These are phyloP conservation scores for Friedmanniomyces simplex DNA, from an alignment of 495 filamentous ascomycete species.

Conservation along the genomic window DNA sequence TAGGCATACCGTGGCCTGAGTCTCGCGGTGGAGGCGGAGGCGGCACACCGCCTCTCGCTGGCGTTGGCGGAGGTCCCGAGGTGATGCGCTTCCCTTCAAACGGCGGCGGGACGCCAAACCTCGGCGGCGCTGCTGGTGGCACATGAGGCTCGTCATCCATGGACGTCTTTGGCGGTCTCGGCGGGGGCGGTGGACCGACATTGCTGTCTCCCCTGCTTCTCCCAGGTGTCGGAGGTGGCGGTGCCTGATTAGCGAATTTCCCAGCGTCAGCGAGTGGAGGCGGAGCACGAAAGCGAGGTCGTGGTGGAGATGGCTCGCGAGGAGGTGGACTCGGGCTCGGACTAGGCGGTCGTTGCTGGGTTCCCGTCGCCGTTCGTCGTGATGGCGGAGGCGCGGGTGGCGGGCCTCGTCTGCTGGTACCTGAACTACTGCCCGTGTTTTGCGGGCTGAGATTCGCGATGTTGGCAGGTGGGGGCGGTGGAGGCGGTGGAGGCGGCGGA, in stretches of 20 bases:
- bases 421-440: constrained; percentile 45
- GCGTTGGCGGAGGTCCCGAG: constrained; percentile 61
- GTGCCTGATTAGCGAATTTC: constrained; percentile 25
- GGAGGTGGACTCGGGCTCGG: constrained; percentile 39
- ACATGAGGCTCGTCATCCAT: constrained; percentile 48
- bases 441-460: constrained; percentile 52
- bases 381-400: constrained; percentile 80
- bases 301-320: constrained; percentile 40
- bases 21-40: constrained; percentile 35
- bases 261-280: constrained; percentile 25
- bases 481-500: constrained; percentile 51
- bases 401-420: constrained; percentile 52
- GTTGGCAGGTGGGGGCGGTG: constrained; percentile 43
- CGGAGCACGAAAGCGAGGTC: constrained; percentile 21
- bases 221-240: constrained; percentile 35
- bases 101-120: constrained; percentile 71
- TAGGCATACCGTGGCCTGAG: constrained; percentile 34
- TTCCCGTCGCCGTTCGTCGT: constrained; percentile 48
- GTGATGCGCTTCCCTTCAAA: constrained; percentile 60
- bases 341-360: constrained; percentile 34
- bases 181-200: constrained; percentile 72
- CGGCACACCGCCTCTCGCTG: constrained; percentile 41
- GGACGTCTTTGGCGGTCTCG: constrained; percentile 76
- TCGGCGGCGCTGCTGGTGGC: constrained; percentile 35
- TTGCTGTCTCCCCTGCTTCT: constrained; percentile 51